phyloP scores from a whole-genome alignment of 1,284 basidiomycete species.

The Mycosarcoma maydis region DNA sequence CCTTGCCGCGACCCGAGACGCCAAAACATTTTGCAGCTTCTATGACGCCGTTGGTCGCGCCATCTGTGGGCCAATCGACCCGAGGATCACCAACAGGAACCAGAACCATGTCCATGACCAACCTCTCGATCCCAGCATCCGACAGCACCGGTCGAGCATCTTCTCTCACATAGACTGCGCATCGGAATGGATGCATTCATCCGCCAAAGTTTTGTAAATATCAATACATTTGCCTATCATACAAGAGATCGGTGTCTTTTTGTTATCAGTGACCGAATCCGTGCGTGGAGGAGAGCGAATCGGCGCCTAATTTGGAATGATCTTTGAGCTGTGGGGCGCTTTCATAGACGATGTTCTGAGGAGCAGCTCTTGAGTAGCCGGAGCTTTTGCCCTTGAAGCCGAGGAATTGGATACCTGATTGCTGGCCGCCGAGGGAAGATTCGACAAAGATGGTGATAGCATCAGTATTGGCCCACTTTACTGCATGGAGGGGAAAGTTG shows the following conservation, averaged over 20 bases:
- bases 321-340: conserved; percentile 60
- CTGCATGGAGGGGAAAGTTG: conserved; percentile 56
- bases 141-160: conserved; percentile 30
- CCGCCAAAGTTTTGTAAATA: conserved; percentile 8
- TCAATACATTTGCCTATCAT: background rate
- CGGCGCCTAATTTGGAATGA: conserved; percentile 47
- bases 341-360: conserved; percentile 63
- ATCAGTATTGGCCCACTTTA: conserved; percentile 61
- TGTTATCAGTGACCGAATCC: conserved; percentile 44
- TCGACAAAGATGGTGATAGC: conserved; percentile 58
- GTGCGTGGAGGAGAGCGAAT: conserved; percentile 31
- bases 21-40: conserved; percentile 56
- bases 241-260: too few species aligned
- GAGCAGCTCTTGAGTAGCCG: conserved; percentile 30
- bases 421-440: conserved; percentile 32
- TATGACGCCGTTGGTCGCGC: conserved; percentile 61
- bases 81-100: conserved; percentile 37
- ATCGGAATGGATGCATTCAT: background rate
- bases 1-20: conserved; percentile 52
- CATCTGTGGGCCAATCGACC: conserved; percentile 41
- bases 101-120: conserved; percentile 38
- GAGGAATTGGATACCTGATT: conserved; percentile 50
- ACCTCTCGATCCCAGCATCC: conserved; percentile 32
- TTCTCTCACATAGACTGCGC: conserved; percentile 3
- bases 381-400: conserved; percentile 61